Base-by-base conservation (phyloP, 371 early-diverging fungal genomes). In the Mortierella sp. region DNA sequence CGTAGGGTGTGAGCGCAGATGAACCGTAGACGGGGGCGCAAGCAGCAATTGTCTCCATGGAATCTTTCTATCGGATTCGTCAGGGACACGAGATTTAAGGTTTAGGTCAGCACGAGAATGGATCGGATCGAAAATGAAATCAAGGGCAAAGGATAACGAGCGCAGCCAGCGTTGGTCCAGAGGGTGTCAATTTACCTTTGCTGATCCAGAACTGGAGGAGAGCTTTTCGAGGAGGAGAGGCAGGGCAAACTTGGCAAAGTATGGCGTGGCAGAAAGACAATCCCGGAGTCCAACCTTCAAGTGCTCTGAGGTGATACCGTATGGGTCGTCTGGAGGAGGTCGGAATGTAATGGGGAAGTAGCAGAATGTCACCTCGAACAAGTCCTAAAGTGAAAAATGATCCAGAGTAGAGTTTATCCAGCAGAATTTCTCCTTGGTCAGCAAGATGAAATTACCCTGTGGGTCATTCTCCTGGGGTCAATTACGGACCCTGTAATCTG, bases 311-410 rank as follows among this genome's bases (percentile, higher is more conserved):
- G 99, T 95, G 69, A 99, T 96, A 26, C 96, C 97, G 73, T 95
- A 95, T 3, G 97, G 95, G 89, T 98, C 99, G 79, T 96, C 96
- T 50, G 97, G 97, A 0, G 98, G 96, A 10, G 98, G 96, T 86
- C 95, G 95, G 88, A 98, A 99, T 3, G 99, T 98, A 83, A 99
- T 99, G 0, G 99, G 99, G 82, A 99, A 99, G 90, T 99, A 99
- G 90, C 98, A 98, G 77, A 97, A 99, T 37, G 96, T 93, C 26
- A 97, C 95, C 77, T 99, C 98, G 83, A 99, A 99, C 61, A 98
- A 80, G 81, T 97, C 97, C 93, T 84, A 74, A 48, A 43, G 14
- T 37, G 24, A 21, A 28, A 34, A 59, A 74, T 50, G 70, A 43
- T 26, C 21, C 64, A 37, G 24, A 64, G 37, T 64, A 59, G 31